Evolutionary conservation across 352 stramenopile genomes (phyloP).

Genomic region (Globisporangium camurandrum): DNA sequence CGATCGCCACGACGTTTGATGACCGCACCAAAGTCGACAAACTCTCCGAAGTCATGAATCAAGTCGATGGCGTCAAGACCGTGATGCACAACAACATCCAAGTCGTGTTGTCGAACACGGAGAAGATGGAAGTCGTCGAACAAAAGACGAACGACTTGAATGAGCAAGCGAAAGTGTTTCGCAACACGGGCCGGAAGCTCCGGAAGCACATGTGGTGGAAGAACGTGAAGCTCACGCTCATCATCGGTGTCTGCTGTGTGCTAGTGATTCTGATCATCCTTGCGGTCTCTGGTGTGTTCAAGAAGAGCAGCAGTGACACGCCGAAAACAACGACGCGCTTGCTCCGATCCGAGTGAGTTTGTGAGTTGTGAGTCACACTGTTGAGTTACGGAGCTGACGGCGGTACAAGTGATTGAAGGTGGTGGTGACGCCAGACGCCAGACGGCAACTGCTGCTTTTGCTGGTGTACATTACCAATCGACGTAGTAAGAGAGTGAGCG

Average conservation of each 20-base stretch:
- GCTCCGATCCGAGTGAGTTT: constrained; percentile 5
- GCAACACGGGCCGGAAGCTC: constrained; percentile 74
- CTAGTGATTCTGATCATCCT: constrained; percentile 76
- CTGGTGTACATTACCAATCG: too few relatives aligned
- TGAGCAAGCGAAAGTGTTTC: constrained; percentile 82
- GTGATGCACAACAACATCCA: constrained; percentile 88
- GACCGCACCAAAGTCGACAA: constrained; percentile 86
- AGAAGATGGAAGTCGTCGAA: constrained; percentile 86
- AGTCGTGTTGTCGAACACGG: constrained; percentile 78
- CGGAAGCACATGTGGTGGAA: constrained; percentile 84
- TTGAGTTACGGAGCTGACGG: not conserved
- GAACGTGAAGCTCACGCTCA: constrained; percentile 72
- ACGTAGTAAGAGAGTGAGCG: not conserved
- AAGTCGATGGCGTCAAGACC: constrained; percentile 74
- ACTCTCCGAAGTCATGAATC: constrained; percentile 74
- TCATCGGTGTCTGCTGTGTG: constrained; percentile 48
- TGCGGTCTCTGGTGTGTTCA: constrained; percentile 65
- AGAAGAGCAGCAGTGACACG: constrained; percentile 25
- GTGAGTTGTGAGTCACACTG: not conserved
- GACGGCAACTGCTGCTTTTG: too few relatives aligned
- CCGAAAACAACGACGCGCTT: constrained; percentile 10
- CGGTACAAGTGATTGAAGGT: too few relatives aligned
- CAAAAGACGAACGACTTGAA: constrained; percentile 85
- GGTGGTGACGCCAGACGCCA: too few relatives aligned
- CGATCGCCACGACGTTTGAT: constrained; percentile 68